Conservation (phyloP, 176 grass and related monocot species). For the Echinochloa phyllopogon region DNA sequence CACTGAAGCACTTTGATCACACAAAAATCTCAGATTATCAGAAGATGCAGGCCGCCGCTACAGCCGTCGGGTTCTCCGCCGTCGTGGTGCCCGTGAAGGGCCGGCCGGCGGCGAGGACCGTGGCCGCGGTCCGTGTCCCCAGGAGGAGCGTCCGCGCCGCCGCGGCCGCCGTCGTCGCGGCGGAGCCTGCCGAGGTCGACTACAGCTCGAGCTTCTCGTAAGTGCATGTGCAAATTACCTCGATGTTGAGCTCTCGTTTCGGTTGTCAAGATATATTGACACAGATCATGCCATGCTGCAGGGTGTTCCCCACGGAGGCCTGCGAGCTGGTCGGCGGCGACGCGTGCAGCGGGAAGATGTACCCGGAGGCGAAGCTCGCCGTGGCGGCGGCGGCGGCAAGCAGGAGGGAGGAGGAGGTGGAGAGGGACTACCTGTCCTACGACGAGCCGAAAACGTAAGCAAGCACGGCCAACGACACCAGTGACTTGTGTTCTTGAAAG, state of each 20-base stretch:
- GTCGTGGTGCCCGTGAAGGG: constrained; percentile 27
- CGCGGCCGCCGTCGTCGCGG: not conserved
- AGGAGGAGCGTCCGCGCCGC: constrained; percentile 3
- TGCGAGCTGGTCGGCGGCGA: constrained; percentile 81
- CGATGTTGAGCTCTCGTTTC: not conserved
- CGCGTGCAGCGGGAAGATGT: constrained; percentile 66
- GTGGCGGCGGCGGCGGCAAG: not conserved
- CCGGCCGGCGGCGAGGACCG: not conserved
- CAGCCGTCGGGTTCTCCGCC: constrained; percentile 24
- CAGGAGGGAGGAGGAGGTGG: constrained; percentile 47
- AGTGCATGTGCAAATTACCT: not conserved
- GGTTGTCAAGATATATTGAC: not conserved
- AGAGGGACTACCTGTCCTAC: constrained; percentile 78
- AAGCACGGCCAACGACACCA: too few relatives aligned
- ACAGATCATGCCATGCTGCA: constrained; percentile 6
- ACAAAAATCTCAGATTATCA: not conserved
- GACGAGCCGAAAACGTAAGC: constrained; percentile 72
- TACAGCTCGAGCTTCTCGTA: constrained; percentile 70
- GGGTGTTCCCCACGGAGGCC: constrained; percentile 91
- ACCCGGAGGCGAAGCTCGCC: constrained; percentile 65
- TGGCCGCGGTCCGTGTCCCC: not conserved
- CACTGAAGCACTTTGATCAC: constrained; percentile 11
- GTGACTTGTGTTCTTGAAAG: too few relatives aligned
- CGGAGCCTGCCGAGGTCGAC: constrained; percentile 48
- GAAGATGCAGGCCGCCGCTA: constrained; percentile 27